These are phyloP conservation scores for Lipomyces yamanashiensis DNA, from an alignment of 805 yeast genomes.

Conservation along the genomic window DNA sequence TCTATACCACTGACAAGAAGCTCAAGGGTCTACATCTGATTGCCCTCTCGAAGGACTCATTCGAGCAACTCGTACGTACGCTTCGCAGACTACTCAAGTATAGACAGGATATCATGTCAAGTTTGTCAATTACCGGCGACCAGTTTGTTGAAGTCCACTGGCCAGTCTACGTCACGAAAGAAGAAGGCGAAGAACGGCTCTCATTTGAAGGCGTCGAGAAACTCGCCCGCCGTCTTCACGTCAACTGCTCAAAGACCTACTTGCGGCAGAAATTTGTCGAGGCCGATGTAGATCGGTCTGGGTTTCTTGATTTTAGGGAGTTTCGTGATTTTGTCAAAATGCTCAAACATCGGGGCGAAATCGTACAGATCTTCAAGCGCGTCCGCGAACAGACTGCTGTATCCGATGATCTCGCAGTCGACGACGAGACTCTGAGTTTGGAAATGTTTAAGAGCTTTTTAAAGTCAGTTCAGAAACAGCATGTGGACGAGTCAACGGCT, in stretches of 20 bases:
- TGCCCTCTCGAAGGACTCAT: conserved; percentile 59
- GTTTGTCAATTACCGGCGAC: conserved; percentile 65
- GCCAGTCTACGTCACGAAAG: conserved; percentile 52
- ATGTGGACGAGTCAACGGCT: conserved; percentile 42
- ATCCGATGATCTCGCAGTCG: conserved; percentile 17
- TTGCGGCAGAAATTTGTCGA: conserved; percentile 57
- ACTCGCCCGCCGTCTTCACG: conserved; percentile 69
- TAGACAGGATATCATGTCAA: conserved; percentile 64
- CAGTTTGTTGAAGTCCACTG: conserved; percentile 68
- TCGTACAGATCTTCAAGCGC: conserved; percentile 55
- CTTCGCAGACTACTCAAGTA: conserved; percentile 59
- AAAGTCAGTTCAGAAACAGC: conserved; percentile 54
- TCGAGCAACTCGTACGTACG: conserved; percentile 60
- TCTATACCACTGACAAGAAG: conserved; percentile 66
- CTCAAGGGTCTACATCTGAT: conserved; percentile 80
- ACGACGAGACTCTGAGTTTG: conserved; percentile 22
- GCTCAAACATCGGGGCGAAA: conserved; percentile 68
- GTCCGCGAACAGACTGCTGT: conserved; percentile 40
- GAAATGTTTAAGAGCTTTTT: conserved; percentile 50
- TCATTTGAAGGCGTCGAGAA: conserved; percentile 70
- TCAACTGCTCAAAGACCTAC: conserved; percentile 64
- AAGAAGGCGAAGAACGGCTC: conserved; percentile 40
- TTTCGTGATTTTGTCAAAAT: conserved; percentile 75
- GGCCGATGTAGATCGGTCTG: conserved; percentile 57
- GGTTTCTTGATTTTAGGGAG: conserved; percentile 67